Conservation (phyloP, 805 yeast species). For the Yamadazyma scolyti region DNA sequence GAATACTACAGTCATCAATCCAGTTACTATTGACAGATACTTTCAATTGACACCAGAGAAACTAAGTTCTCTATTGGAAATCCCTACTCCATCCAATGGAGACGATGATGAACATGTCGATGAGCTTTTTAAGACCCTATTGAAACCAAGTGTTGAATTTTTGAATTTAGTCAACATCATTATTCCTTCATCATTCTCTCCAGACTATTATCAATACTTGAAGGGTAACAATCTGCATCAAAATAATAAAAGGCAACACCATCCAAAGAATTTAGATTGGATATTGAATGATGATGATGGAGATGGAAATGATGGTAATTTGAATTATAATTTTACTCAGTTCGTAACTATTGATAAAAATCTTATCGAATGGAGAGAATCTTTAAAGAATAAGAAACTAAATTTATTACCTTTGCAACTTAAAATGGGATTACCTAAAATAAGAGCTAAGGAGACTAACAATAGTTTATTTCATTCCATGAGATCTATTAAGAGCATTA, state of each 20-base stretch:
- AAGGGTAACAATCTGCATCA: conserved; percentile 17
- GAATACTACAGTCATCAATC: conserved; percentile 44
- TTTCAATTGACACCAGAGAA: conserved; percentile 43
- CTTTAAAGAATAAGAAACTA: conserved; percentile 28
- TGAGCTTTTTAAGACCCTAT: conserved; percentile 30
- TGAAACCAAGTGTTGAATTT: conserved; percentile 42
- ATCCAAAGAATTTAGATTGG: conserved; percentile 34
- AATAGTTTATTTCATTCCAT: conserved; percentile 29
- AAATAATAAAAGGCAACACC: conserved; percentile 12
- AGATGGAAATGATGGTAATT: conserved; percentile 45
- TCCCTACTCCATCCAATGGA: conserved; percentile 6
- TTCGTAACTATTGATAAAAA: conserved; percentile 40
- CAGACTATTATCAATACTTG: conserved; percentile 41
- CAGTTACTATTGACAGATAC: conserved; percentile 43
- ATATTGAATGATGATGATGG: conserved; percentile 45
- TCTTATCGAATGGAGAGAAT: conserved; percentile 37
- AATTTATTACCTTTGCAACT: conserved; percentile 22
- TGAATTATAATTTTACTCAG: conserved; percentile 42
- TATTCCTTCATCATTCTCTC: conserved; percentile 45
- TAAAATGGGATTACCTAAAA: conserved; percentile 28
- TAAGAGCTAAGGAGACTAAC: conserved; percentile 7
- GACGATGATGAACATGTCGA: conserved; percentile 23
- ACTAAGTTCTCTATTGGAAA: conserved; percentile 29
- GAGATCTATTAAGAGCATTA: conserved; percentile 16
- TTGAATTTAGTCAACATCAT: conserved; percentile 40